A percentile compares a stretch with the other conserved stretches of the same genome.
These are phyloP conservation scores for Thermochaetoides thermophila DNA, from an alignment of 495 filamentous ascomycete genomes.

Conservation along the genomic window DNA sequence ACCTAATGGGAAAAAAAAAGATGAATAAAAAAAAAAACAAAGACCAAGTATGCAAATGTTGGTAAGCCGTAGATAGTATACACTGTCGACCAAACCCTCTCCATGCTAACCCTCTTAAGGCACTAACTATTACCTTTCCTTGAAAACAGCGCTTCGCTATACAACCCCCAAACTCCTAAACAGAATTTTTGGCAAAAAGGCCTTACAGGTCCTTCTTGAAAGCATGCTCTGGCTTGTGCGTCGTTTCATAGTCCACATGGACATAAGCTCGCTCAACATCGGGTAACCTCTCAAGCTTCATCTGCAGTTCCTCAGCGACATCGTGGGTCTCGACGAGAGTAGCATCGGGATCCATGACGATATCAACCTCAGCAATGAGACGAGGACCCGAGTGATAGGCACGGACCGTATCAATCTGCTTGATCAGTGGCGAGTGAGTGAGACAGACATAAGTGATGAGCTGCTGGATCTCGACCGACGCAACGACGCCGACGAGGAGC, in stretches of 20 bases:
- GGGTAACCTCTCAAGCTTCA: slow-evolving; percentile 83
- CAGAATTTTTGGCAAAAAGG: no score
- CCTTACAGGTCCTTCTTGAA: slow-evolving; percentile 38
- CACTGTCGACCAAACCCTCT: no score
- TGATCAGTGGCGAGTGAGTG: slow-evolving; percentile 71
- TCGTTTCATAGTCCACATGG: slow-evolving; percentile 91
- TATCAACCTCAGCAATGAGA: slow-evolving; percentile 78
- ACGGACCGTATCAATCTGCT: slow-evolving; percentile 83
- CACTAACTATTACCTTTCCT: no score
- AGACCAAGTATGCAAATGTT: no score
- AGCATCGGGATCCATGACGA: slow-evolving; percentile 63
- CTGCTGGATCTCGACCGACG: slow-evolving; percentile 73
- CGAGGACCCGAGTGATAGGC: slow-evolving; percentile 84
- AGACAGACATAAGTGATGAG: slow-evolving; percentile 94
- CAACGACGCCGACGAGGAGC: slow-evolving; percentile 76
- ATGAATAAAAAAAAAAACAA: no score
- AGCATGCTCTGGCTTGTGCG: slow-evolving; percentile 72
- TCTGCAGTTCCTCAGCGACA: slow-evolving; percentile 85
- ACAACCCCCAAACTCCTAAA: no score
- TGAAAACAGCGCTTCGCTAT: no score
- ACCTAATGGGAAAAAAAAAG: no score
- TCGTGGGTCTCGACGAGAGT: slow-evolving; percentile 74
- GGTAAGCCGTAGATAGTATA: no score
- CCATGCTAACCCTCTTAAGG: no score
- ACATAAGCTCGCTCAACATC: slow-evolving; percentile 92